Evolutionary conservation across 2,329 filamentous ascomycete species (phyloP), one percentile per base, ranked within the genome.

Genomic region (Leptographium flavum): DNA sequence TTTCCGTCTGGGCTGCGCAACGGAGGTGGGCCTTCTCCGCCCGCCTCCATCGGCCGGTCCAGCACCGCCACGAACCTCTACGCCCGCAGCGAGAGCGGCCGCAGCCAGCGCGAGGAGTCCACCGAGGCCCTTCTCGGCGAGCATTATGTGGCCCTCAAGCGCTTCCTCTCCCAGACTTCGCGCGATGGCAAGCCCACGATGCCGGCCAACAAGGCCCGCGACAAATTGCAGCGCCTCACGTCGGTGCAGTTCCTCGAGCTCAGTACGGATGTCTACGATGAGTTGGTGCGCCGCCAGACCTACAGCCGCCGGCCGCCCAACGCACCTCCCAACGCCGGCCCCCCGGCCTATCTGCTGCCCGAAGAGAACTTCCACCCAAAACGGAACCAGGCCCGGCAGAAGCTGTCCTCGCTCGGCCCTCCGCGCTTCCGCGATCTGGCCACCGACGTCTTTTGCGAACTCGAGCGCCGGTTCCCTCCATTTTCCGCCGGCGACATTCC

Each of bases 191-290:
- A 81, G 58, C 73, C 75, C 39, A 81, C 81, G 50, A 74, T 78
- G 42, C 81, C 81, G 43, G 81, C 86, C 25, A 94, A 93, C 64
- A 83, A 88, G 63, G 92, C 92, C 46, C 81, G 88, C 57, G 92
- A 96, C 64, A 98, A 98, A 70, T 73, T 96, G 47, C 72, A 95
- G 49, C 79, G 90, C 48, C 73, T 98, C 43, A 94, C 88, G 1
- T 71, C 83, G 1, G 86, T 94, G 25, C 92, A 98, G 62, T 96
- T 98, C 62, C 87, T 94, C 63, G 92, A 98, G 66, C 74, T 98
- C 50, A 95, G 88, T 64, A 96, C 90, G 47, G 92, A 98, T 65
- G 90, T 98, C 35, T 96, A 84, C 64, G 92, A 98, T 63, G 92
- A 98, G 65, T 71, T 96, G 52, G 72, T 93, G 54, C 81, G 92